Evolutionary conservation across 2,329 filamentous ascomycete species (phyloP), one percentile per base, ranked within the genome.

Genomic region (Helminthosporium solani): DNA sequence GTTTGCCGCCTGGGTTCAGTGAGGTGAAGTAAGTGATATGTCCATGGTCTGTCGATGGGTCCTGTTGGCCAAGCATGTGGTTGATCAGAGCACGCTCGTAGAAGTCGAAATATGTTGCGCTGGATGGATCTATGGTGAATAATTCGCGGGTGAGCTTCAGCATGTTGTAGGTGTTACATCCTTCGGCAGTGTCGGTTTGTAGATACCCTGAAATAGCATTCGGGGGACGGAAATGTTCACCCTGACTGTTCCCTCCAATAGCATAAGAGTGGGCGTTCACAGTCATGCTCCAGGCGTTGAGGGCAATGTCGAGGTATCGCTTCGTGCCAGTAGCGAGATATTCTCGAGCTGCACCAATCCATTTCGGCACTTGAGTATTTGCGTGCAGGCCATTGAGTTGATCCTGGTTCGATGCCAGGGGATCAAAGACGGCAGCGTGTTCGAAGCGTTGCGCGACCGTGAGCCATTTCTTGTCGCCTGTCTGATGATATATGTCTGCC

Each of bases 121-220:
- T 64, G 0, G 51, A 60, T 0, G 76, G 75, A 21, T 76, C 66
- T 25, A 73, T 59, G 1, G 69, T 60, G 73, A 74, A 81, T 3
- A 81, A 67, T 44, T 80, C 76, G 1, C 76, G 70, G 0, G 78
- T 79, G 28, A 81, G 61, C 56, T 80, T 80, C 36, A 80, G 73
- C 78, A 80, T 81, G 53, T 81, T 81, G 57, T 80, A 79, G 0
- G 75, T 77, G 58, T 80, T 80, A 62, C 78, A 80, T 2, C 71
- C 71, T 60, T 81, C 78, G 35, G 70, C 73, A 0, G 77, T 79
- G 54, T 81, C 78, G 0, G 63, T 54, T 3, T 60, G 61, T 9
- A 81, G 63, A 41, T 71, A 74, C 2, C 53, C 56, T 0, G 77
- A 66, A 42, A 80, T 80, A 8, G 70, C 74, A 47, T 79, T 70